A percentile compares a stretch with the other conserved stretches of the same genome.
Conservation (phyloP, 108 stramenopile species). For the Cylindrotheca closterium region DNA sequence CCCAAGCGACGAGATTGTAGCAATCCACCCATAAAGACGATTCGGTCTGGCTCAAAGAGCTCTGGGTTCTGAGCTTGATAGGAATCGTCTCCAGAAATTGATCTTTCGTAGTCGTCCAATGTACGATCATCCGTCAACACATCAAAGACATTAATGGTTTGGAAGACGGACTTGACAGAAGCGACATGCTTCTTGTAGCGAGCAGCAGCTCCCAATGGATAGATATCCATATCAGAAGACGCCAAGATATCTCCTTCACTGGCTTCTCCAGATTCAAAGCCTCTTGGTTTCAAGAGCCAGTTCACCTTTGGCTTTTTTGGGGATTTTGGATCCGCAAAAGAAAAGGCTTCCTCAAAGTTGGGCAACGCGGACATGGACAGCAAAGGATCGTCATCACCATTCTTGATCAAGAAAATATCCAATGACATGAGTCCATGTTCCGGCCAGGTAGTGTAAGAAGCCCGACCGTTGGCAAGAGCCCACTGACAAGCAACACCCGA, state of each 20-base stretch:
- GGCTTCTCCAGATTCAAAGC: background rate
- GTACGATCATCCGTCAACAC: conserved; percentile 28
- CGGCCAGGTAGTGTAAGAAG: background rate
- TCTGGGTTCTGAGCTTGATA: conserved; percentile 48
- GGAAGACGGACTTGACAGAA: conserved; percentile 49
- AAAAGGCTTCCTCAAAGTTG: background rate
- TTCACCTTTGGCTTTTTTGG: background rate
- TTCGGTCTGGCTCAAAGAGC: conserved; percentile 50
- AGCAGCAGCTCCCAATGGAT: background rate
- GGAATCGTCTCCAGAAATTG: conserved; percentile 34
- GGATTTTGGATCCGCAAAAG: background rate
- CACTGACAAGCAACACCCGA: background rate
- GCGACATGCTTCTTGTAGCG: conserved; percentile 63
- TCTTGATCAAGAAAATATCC: background rate
- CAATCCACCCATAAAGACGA: conserved; percentile 68
- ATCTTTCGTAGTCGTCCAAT: conserved; percentile 40
- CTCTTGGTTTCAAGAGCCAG: background rate
- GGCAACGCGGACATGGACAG: background rate
- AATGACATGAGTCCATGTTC: background rate
- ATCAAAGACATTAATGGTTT: conserved; percentile 62
- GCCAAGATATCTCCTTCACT: background rate
- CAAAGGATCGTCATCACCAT: background rate
- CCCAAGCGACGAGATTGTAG: conserved; percentile 52
- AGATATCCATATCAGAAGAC: background rate
- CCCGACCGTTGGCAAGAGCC: background rate